Evolutionary conservation across 2,329 filamentous ascomycete species (phyloP).

Genomic region (Plenodomus tracheiphilus): DNA sequence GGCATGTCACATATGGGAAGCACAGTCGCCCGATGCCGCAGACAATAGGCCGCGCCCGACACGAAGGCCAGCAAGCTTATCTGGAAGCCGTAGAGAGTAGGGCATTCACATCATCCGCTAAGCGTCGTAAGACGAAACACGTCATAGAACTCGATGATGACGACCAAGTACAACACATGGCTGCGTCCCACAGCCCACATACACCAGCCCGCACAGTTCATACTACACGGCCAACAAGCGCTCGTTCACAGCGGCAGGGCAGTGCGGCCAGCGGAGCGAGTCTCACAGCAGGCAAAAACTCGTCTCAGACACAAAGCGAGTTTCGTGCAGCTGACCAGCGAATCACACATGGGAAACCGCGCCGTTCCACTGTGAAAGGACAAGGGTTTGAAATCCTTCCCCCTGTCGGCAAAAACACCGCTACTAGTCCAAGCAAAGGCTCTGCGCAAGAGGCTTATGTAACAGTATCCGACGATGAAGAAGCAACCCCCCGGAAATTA

Average conservation of each 20-base stretch:
- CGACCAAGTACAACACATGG: conserved; percentile 2
- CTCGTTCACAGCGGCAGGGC: conserved; percentile 15
- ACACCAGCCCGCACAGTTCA: not conserved
- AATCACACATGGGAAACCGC: conserved; percentile 15
- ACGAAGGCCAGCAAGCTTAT: not conserved
- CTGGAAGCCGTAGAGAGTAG: not conserved
- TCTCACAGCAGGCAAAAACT: not conserved
- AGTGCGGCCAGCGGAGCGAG: conserved; percentile 17
- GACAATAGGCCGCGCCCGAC: not conserved
- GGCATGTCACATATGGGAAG: not conserved
- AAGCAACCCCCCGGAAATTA: conserved; percentile 1
- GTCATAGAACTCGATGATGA: conserved; percentile 17
- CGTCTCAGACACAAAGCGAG: conserved; percentile 13
- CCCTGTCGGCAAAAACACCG: conserved; percentile 2
- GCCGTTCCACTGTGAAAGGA: conserved; percentile 1
- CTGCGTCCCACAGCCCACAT: not conserved
- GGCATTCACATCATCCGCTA: conserved; percentile 5
- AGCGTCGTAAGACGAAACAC: conserved; percentile 24
- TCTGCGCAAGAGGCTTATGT: not conserved
- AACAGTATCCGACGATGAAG: not conserved
- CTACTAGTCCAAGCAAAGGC: not conserved
- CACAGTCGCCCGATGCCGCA: not conserved
- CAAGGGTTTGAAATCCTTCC: not conserved
- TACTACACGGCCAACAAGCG: not conserved
- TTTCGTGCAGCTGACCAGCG: conserved; percentile 16